Evolutionary conservation across 805 yeast species (phyloP).

Genomic region (Metschnikowia corniflorae): DNA sequence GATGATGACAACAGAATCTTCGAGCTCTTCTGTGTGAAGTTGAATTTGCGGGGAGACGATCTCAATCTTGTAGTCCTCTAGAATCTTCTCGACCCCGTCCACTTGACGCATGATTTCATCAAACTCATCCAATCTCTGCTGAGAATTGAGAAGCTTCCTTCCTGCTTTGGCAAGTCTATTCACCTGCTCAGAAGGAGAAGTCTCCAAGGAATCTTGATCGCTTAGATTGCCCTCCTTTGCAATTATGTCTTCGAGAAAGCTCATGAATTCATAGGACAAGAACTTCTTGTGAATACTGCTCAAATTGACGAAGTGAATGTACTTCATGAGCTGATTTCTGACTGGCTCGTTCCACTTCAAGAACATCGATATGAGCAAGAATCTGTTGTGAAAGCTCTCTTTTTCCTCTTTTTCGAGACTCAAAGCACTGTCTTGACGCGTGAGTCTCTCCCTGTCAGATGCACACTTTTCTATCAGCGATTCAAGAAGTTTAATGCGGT

Average conservation of each 20-base stretch:
- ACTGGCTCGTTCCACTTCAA: constrained; percentile 40
- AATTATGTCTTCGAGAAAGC: constrained; percentile 32
- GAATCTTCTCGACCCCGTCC: constrained; percentile 20
- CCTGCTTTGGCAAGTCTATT: not conserved
- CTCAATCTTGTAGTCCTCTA: constrained; percentile 40
- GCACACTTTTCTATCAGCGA: constrained; percentile 11
- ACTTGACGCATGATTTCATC: constrained; percentile 28
- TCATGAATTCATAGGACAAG: constrained; percentile 33
- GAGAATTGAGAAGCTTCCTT: constrained; percentile 11
- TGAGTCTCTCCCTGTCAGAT: constrained; percentile 5
- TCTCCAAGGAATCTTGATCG: constrained; percentile 31
- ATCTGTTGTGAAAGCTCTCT: constrained; percentile 34
- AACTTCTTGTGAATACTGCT: constrained; percentile 26
- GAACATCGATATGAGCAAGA: constrained; percentile 36
- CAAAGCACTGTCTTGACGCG: constrained; percentile 7
- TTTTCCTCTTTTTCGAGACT: constrained; percentile 5
- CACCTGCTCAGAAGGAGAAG: constrained; percentile 3
- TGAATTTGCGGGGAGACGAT: constrained; percentile 44
- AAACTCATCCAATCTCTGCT: constrained; percentile 28
- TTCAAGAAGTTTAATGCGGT: constrained; percentile 15
- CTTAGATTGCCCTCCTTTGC: constrained; percentile 41
- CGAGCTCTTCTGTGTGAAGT: constrained; percentile 34
- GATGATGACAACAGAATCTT: constrained; percentile 61
- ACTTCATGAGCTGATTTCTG: constrained; percentile 32
- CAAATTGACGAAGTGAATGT: constrained; percentile 36